Percentiles rank a stretch among this genome's conserved stretches.
Conservation (phyloP, 768 basidiomycete genomes). For the Tylopilus felleus region DNA sequence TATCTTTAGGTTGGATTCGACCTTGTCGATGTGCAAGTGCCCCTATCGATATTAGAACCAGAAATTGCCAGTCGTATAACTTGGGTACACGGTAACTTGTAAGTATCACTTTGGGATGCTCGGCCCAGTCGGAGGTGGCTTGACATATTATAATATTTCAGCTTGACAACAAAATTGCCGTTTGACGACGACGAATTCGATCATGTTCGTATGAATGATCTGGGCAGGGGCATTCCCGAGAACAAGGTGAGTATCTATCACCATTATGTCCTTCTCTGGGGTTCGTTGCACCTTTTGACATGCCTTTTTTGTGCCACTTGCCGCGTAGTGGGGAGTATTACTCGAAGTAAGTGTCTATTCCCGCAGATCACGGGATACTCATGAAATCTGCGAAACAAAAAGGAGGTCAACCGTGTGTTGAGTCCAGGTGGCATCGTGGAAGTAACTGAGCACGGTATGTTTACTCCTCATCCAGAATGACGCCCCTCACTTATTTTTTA, state of each 20-base stretch:
- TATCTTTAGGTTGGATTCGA: conserved; percentile 68
- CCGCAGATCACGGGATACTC: background rate
- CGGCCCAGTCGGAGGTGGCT: background rate
- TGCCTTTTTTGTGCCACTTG: background rate
- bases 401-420: conserved; percentile 74
- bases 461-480: background rate
- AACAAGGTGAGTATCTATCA: conserved; percentile 49
- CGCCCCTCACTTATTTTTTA: background rate
- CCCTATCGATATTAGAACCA: conserved; percentile 47
- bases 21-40: conserved; percentile 70
- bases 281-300: conserved; percentile 1
- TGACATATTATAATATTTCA: conserved; percentile 24
- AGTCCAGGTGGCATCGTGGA: conserved; percentile 69
- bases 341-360: conserved; percentile 48
- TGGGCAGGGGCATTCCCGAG: conserved; percentile 69
- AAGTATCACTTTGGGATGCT: conserved; percentile 21
- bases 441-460: conserved; percentile 67
- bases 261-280: background rate
- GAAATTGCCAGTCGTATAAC: conserved; percentile 54
- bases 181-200: conserved; percentile 85
- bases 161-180: conserved; percentile 71
- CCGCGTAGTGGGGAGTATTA: conserved; percentile 57
- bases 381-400: conserved; percentile 4
- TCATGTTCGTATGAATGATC: conserved; percentile 66
- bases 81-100: conserved; percentile 83